Evolutionary conservation across 129 eudicot genomes (phyloP), one percentile per base, ranked within the genome.

Genomic region (Glebionis coronaria): DNA sequence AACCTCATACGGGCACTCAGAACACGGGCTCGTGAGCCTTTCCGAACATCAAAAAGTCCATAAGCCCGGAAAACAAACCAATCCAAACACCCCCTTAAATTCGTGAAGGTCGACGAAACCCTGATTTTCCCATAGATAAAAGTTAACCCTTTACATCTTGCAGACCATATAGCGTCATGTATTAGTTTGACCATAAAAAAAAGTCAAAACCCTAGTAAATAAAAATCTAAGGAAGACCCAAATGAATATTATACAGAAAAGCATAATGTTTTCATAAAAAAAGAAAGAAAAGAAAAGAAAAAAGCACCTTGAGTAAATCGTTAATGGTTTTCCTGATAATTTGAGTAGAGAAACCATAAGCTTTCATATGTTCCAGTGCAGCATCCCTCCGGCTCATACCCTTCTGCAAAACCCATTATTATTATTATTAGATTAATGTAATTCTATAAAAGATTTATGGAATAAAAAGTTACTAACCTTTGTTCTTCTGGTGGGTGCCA

Each of bases 351-450:
- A 72, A 72, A 9, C 76, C 76, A 6, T 28, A 35, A 3, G 1
- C 2, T 23, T 54, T 61, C 69, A 72, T 63, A 9, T 72, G 76
- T 50, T 72, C 76, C 11, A 72, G 63, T 20, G 76, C 76, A 35
- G 70, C 76, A 72, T 72, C 76, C 76, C 50, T 72, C 62, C 70
- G 70, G 54, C 63, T 61, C 21, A 14, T 23, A 72, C 76, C 76
- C 45, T 10, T 6, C 63, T 72, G 44, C 52, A 71, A 46, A 47
- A 4, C 23, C 23, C 62, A 35, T 25, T 2, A 57, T 13, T 14
- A 51, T 0, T 27, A 62, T 62, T 12, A 38, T 62, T 16, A 38
- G 19, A 5, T 12, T 1, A 38, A 19, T 6, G 4, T 67, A 25
- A 3, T 51, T 6, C 15, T 4, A 0, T 2, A 14, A 8, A 35